Conservation (phyloP, 75 land plant species). For the Pinus taeda region DNA sequence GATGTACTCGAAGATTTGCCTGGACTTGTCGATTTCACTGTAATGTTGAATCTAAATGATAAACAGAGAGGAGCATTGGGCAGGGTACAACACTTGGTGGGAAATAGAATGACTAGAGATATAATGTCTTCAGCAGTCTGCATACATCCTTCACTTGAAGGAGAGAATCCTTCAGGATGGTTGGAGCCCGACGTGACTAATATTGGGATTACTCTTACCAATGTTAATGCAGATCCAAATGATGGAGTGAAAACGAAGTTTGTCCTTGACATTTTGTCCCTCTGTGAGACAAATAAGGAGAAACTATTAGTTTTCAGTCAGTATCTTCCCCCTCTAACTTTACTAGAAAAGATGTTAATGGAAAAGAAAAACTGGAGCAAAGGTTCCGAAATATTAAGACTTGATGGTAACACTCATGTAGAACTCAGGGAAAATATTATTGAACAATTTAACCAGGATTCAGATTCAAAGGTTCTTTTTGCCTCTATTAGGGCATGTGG, state of each 20-base stretch:
- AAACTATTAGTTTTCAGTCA: constrained; percentile 77
- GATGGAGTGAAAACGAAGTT: constrained; percentile 80
- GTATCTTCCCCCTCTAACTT: constrained; percentile 52
- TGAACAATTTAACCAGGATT: constrained; percentile 60
- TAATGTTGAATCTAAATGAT: constrained; percentile 44
- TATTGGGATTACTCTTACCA: background rate
- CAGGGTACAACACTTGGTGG: constrained; percentile 13
- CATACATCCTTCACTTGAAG: constrained; percentile 49
- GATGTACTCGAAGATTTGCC: constrained; percentile 77
- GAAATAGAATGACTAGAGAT: constrained; percentile 28
- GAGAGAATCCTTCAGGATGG: constrained; percentile 19
- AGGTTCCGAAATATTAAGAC: constrained; percentile 54
- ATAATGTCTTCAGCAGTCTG: constrained; percentile 39
- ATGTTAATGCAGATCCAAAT: constrained; percentile 22
- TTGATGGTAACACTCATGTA: constrained; percentile 51
- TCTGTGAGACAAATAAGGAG: constrained; percentile 53
- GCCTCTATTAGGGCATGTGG: constrained; percentile 97
- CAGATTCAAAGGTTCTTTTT: constrained; percentile 59
- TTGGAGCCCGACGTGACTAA: background rate
- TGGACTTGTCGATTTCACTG: constrained; percentile 77
- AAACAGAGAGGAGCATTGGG: constrained; percentile 30
- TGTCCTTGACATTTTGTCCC: constrained; percentile 51
- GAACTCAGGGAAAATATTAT: constrained; percentile 52
- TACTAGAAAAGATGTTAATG: constrained; percentile 48
- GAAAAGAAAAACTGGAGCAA: constrained; percentile 53